These are phyloP conservation scores for Polychaeton citri DNA, from an alignment of 2,329 filamentous ascomycete genomes.

Conservation along the genomic window DNA sequence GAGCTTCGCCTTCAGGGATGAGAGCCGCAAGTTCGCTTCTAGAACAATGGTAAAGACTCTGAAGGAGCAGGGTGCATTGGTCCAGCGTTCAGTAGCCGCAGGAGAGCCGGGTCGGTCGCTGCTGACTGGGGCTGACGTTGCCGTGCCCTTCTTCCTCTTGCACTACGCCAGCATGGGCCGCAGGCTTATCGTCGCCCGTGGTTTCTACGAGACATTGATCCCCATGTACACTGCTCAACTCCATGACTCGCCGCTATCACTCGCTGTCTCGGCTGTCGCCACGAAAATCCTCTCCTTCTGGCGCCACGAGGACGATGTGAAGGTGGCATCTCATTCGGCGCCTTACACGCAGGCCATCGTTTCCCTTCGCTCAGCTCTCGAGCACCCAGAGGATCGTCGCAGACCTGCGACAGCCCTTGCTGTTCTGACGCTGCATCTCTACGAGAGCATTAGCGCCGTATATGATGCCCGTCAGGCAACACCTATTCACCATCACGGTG, in stretches of 20 bases:
- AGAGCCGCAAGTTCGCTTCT: not conserved
- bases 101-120: not conserved
- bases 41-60: not conserved
- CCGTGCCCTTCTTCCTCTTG: conserved; percentile 1
- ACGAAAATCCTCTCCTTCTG: not conserved
- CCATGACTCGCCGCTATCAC: not conserved
- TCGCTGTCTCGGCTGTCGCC: not conserved
- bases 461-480: not conserved
- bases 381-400: not conserved
- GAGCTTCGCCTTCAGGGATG: not conserved
- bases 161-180: conserved; percentile 1
- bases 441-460: conserved; percentile 1
- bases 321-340: too few relatives aligned
- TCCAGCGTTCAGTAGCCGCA: not conserved
- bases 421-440: conserved; percentile 1
- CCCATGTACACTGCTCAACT: not conserved
- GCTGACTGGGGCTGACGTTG: not conserved
- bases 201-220: conserved; percentile 1
- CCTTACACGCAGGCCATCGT: not conserved
- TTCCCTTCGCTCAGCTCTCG: not conserved
- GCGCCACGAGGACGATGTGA: not conserved
- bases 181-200: not conserved
- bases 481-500: conserved; percentile 1
- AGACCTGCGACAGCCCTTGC: conserved; percentile 1
- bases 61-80: not conserved